Evolutionary conservation across 192 early-diverging fungal species (phyloP), one percentile per base, ranked within the genome.

Genomic region (Coemansia sp.): DNA sequence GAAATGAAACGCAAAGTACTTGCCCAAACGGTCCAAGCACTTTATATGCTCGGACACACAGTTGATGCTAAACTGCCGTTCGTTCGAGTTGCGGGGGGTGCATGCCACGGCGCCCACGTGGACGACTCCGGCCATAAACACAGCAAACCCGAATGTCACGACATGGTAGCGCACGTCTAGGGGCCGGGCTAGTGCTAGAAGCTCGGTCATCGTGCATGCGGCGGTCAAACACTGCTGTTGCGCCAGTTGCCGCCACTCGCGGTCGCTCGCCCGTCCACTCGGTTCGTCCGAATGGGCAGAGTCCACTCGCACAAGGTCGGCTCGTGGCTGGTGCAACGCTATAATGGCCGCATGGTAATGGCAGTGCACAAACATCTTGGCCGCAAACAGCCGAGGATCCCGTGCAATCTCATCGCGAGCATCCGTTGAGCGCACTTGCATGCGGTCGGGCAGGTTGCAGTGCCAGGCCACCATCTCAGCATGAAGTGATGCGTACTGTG

Each of bases 291-390:
- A 42, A 4, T 44, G 12, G 10, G 58, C 18, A 20, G 73, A 53
- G 21, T 67, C 71, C 25, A 80, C 73, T 24, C 78, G 71, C 5
- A 80, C 78, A 4, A 80, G 56, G n/a, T 80, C 78, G 38, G 62
- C 78, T 11, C 78, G 68, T 37, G 78, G 78, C 62, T 80, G 78
- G 50, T 80, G 78, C 58, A 80, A 61, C 5, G 78, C 78, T 38
- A 80, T 80, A 12, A 80, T 68, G 2, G 78, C 73, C 2, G 72
- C 78, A 20, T 80, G 71, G 66, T 80, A 80, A 44, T 74, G 72
- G 60, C 78, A 80, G 60, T 80, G 78, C 5, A 80, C 66, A 62
- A 80, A 75, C 78, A 80, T 75, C 34, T 80, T 80, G 28, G 78
- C 71, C 3, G 68, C 73, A 52, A 80, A 75, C 36, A 50, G 25